phyloP scores from a whole-genome alignment of 345 rosid genomes.

The Fremontodendron californicum region DNA sequence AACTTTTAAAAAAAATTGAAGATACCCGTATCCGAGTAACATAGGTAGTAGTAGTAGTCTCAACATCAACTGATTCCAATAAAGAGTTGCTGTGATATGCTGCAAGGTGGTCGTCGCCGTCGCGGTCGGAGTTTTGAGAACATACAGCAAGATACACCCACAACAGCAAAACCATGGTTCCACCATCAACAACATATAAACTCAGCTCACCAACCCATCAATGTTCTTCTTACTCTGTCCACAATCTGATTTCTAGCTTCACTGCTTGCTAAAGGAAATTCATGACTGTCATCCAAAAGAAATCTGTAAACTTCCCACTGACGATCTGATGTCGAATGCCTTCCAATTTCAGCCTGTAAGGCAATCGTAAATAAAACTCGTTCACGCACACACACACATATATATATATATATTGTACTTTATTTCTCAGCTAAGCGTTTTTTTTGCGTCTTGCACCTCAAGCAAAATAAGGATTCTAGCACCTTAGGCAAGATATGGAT shows the following conservation, averaged over 20 bases:
- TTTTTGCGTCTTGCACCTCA: too few relatives aligned
- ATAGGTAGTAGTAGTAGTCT: too few relatives aligned
- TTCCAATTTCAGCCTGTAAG: constrained; percentile 62
- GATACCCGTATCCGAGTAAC: too few relatives aligned
- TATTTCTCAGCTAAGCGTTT: too few relatives aligned
- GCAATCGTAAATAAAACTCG: background rate
- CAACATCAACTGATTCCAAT: background rate
- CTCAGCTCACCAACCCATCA: constrained; percentile 71
- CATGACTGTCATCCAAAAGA: constrained; percentile 54
- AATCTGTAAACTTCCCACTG: constrained; percentile 82
- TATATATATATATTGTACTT: too few relatives aligned
- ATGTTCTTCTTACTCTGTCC: constrained; percentile 49
- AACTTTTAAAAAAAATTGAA: too few relatives aligned
- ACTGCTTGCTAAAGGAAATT: constrained; percentile 43
- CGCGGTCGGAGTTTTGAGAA: background rate
- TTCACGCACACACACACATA: background rate
- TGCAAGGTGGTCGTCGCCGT: background rate
- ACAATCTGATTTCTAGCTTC: constrained; percentile 48
- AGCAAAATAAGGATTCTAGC: too few relatives aligned
- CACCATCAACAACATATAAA: background rate
- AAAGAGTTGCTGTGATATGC: background rate
- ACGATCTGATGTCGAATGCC: constrained; percentile 44
- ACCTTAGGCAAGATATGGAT: too few relatives aligned
- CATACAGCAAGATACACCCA: background rate
- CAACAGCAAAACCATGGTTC: background rate